phyloP scores from a whole-genome alignment of 2,329 filamentous ascomycete genomes.

The Colletotrichum aenigma region DNA sequence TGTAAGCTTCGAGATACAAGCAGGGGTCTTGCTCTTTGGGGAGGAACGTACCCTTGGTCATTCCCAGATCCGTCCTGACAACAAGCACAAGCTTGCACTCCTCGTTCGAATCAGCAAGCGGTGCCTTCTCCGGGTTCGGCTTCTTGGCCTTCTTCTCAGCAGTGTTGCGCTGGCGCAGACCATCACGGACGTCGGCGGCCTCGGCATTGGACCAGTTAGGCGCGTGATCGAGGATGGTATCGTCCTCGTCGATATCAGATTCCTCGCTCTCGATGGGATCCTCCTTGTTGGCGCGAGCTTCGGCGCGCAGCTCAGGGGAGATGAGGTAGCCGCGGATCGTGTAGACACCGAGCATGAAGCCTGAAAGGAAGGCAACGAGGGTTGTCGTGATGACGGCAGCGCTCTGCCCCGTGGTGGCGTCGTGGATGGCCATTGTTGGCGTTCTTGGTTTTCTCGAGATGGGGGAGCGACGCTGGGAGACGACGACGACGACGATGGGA shows the following conservation, averaged over 20 bases:
- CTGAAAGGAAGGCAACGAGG: conserved; percentile 74
- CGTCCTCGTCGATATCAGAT: conserved; percentile 68
- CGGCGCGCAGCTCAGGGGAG: conserved; percentile 57
- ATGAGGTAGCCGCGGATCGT: conserved; percentile 65
- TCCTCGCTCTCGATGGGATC: conserved; percentile 73
- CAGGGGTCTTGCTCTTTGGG: not conserved
- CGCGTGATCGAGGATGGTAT: conserved; percentile 65
- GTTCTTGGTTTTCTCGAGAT: not conserved
- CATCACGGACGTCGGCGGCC: conserved; percentile 65
- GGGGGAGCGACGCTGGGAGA: not conserved
- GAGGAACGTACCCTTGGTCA: conserved; percentile 82
- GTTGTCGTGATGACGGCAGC: conserved; percentile 72
- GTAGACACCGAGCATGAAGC: conserved; percentile 84
- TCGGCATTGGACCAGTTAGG: conserved; percentile 69
- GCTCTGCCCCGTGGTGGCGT: not conserved
- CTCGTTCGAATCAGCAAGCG: conserved; percentile 56
- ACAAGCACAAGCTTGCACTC: conserved; percentile 95
- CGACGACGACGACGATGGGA: not conserved
- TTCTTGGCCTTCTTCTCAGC: conserved; percentile 39
- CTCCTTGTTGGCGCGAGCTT: conserved; percentile 58
- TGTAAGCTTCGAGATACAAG: not conserved
- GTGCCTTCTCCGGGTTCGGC: conserved; percentile 21
- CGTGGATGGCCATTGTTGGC: not conserved
- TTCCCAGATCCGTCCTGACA: conserved; percentile 91
- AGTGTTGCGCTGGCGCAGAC: conserved; percentile 42